Evolutionary conservation across 2,329 filamentous ascomycete species (phyloP).

Genomic region (Microdochium nivale): DNA sequence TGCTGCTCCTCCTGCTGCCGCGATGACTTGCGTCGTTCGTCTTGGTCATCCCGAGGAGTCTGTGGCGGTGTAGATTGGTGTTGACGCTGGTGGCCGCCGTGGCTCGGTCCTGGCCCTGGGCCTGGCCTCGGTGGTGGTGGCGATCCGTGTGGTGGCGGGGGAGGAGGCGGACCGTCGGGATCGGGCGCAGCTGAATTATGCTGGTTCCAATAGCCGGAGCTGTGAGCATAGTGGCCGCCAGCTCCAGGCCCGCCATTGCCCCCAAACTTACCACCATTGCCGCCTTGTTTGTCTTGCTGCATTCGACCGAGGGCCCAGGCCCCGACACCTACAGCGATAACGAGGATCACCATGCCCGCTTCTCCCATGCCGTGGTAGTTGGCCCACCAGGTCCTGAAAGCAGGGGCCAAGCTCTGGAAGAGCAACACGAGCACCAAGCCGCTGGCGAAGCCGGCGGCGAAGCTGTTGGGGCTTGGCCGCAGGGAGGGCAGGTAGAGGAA

Average conservation of each 20-base stretch:
- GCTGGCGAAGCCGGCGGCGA: conserved; percentile 75
- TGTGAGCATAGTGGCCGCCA: conserved; percentile 8
- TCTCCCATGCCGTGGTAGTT: conserved; percentile 64
- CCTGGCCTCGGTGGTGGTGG: conserved; percentile 18
- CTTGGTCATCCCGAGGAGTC: conserved; percentile 16
- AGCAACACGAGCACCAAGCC: conserved; percentile 65
- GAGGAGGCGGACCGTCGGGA: conserved; percentile 21
- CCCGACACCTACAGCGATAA: conserved; percentile 64
- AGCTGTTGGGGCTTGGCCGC: conserved; percentile 79
- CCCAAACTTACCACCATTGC: conserved; percentile 7
- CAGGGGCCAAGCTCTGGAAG: conserved; percentile 66
- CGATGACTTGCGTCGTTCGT: conserved; percentile 26
- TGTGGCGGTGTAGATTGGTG: conserved; percentile 13
- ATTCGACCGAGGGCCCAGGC: conserved; percentile 70
- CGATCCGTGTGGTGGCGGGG: conserved; percentile 25
- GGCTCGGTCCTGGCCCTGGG: conserved; percentile 13
- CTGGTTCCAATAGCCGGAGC: conserved; percentile 1
- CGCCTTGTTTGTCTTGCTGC: conserved; percentile 38
- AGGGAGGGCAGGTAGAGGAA: conserved; percentile 93
- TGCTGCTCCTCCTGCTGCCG: conserved; percentile 25
- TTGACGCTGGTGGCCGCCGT: conserved; percentile 14
- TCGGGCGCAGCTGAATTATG: conserved; percentile 4
- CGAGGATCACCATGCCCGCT: conserved; percentile 62
- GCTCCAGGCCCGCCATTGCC: conserved; percentile 8
- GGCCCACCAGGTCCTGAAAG: conserved; percentile 64